phyloP scores from a whole-genome alignment of 495 filamentous ascomycete species.

The Daldinia bambusicola region DNA sequence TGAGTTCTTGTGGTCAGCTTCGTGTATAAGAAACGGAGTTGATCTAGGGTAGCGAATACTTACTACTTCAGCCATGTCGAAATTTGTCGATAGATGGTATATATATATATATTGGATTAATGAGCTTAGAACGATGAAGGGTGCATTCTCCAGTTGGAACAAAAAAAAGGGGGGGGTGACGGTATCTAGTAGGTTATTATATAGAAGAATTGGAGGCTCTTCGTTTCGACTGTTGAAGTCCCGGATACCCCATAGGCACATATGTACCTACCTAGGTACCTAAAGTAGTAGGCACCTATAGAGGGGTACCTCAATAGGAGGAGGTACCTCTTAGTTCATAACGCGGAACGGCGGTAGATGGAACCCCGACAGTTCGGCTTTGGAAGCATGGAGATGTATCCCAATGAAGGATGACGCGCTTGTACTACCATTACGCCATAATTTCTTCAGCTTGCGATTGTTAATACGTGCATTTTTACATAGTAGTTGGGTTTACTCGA shows the following conservation, averaged over 20 bases:
- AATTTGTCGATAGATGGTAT: background rate
- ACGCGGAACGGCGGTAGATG: background rate
- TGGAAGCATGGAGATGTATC: background rate
- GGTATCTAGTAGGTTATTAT: background rate
- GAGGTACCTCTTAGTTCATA: too few relatives aligned
- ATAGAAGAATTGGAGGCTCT: background rate
- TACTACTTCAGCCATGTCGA: slow-evolving; percentile 35
- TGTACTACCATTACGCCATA: slow-evolving; percentile 26
- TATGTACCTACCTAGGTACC: too few relatives aligned
- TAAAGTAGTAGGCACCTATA: too few relatives aligned
- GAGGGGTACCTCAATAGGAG: background rate
- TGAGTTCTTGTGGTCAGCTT: slow-evolving; percentile 25
- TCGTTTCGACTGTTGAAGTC: background rate
- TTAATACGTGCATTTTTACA: background rate
- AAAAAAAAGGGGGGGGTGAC: background rate
- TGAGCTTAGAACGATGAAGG: background rate
- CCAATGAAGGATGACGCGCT: background rate
- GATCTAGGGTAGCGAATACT: slow-evolving; percentile 1
- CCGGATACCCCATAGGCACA: background rate
- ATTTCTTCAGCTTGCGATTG: background rate
- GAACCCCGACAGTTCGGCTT: background rate
- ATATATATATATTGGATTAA: background rate
- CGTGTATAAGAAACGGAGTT: background rate
- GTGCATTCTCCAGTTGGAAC: background rate
- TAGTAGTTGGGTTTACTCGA: slow-evolving; percentile 4